These are phyloP conservation scores for Colletotrichum sojae DNA, from an alignment of 2,329 filamentous ascomycete species.

Conservation along the genomic window DNA sequence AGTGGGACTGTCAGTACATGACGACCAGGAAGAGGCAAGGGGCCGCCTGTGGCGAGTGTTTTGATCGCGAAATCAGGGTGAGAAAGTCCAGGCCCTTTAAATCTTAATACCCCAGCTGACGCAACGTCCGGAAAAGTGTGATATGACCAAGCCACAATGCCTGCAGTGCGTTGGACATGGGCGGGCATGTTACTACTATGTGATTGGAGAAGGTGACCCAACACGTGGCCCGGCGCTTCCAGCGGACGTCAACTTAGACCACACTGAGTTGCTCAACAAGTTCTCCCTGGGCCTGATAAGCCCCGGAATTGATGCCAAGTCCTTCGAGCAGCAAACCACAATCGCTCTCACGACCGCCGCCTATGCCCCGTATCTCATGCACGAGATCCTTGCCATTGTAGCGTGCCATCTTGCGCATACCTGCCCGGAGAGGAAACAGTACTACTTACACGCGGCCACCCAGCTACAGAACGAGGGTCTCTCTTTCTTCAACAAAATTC, in stretches of 20 bases:
- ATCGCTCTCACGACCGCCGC: slow-evolving; percentile 45
- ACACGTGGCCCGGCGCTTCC: too few species aligned
- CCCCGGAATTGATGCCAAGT: slow-evolving; percentile 45
- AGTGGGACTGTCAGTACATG: too few species aligned
- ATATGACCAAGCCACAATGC: too few species aligned
- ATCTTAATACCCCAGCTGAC: too few species aligned
- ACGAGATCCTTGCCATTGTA: slow-evolving; percentile 54
- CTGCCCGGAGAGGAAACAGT: slow-evolving; percentile 43
- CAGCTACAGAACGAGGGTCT: slow-evolving; percentile 51
- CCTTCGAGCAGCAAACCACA: slow-evolving; percentile 39
- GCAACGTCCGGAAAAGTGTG: too few species aligned
- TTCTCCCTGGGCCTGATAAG: slow-evolving; percentile 44
- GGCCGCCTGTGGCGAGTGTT: too few species aligned
- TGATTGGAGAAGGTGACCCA: too few species aligned
- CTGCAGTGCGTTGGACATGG: too few species aligned
- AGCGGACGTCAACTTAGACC: slow-evolving; percentile 48
- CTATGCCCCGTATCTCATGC: slow-evolving; percentile 51
- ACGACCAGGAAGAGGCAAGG: too few species aligned
- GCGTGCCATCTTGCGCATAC: slow-evolving; percentile 51
- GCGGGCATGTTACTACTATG: too few species aligned
- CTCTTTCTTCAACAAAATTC: slow-evolving; percentile 47
- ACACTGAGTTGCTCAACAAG: slow-evolving; percentile 54
- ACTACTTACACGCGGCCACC: slow-evolving; percentile 45
- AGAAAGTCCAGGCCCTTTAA: too few species aligned
- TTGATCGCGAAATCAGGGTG: too few species aligned